Conservation (phyloP, 108 stramenopile species). For the Stephanodiscus triporus region DNA sequence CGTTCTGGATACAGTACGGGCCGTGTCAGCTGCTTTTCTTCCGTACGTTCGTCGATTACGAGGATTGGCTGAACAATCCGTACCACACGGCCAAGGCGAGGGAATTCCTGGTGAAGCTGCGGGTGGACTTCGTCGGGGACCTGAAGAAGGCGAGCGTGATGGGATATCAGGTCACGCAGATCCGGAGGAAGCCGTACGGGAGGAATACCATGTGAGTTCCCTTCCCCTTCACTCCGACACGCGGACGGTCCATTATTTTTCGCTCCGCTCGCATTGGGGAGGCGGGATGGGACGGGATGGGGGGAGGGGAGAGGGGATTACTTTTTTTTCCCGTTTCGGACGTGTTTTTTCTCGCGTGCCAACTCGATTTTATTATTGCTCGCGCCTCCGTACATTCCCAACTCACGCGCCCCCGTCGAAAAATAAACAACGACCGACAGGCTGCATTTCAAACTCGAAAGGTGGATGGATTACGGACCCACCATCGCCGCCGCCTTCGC, state of each 20-base stretch:
- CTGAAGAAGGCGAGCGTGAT: slow-evolving; percentile 83
- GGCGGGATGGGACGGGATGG: background rate
- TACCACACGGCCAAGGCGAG: slow-evolving; percentile 76
- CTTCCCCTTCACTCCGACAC: too few species aligned
- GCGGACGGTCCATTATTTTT: too few species aligned
- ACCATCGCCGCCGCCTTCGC: slow-evolving; percentile 93
- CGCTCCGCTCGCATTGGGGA: background rate
- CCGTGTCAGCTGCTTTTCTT: slow-evolving; percentile 83
- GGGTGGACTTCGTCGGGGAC: slow-evolving; percentile 89
- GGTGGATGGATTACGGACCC: slow-evolving; percentile 93
- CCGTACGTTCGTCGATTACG: slow-evolving; percentile 70
- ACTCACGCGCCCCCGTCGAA: too few species aligned
- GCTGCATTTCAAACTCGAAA: slow-evolving; percentile 89
- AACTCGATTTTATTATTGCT: too few species aligned
- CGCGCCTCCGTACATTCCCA: too few species aligned
- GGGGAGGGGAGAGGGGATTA: background rate
- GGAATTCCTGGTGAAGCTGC: slow-evolving; percentile 85
- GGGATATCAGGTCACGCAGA: slow-evolving; percentile 88
- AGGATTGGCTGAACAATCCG: slow-evolving; percentile 91
- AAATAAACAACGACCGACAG: slow-evolving; percentile 5
- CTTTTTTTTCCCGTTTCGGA: background rate
- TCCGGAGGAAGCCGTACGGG: slow-evolving; percentile 80
- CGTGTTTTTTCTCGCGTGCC: too few species aligned
- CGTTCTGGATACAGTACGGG: slow-evolving; percentile 88
- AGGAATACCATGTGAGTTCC: slow-evolving; percentile 75